Conservation (phyloP, 306 rosid species). For the Cucurbita argyrosperma region DNA sequence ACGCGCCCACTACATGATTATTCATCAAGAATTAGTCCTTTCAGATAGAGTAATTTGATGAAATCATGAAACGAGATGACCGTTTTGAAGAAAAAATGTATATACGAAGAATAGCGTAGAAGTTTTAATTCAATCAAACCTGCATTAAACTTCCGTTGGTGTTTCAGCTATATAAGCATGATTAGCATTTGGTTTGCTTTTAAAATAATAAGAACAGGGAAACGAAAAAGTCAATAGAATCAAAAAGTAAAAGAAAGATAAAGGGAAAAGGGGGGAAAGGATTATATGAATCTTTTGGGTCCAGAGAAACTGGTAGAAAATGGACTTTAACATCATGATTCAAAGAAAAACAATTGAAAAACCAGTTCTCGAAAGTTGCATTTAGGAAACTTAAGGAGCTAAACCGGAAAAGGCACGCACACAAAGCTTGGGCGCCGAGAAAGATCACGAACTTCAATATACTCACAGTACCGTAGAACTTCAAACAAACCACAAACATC, state of each 20-base stretch:
- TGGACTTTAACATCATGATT: not conserved
- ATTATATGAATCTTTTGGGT: not conserved
- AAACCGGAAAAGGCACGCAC: not conserved
- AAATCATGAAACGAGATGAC: not conserved
- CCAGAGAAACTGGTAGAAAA: constrained; percentile 1
- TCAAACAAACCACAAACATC: not conserved
- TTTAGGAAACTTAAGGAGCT: not conserved
- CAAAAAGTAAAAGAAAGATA: not conserved
- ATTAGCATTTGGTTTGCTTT: not conserved
- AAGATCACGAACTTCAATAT: not conserved
- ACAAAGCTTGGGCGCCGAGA: not conserved
- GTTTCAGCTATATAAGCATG: not conserved
- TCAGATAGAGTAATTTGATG: not conserved
- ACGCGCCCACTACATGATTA: not conserved
- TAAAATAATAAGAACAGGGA: not conserved
- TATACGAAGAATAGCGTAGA: not conserved
- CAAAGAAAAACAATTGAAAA: not conserved
- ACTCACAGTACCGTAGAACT: not conserved
- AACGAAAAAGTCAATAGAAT: not conserved
- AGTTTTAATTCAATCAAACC: not conserved
- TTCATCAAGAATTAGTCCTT: not conserved
- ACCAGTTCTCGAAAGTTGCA: not conserved
- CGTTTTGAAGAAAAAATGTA: not conserved
- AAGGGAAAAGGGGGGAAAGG: not conserved
- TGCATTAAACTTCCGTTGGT: not conserved